Evolutionary conservation across 148 eudicot genomes (phyloP).

Genomic region (Hydrangea macrophylla): DNA sequence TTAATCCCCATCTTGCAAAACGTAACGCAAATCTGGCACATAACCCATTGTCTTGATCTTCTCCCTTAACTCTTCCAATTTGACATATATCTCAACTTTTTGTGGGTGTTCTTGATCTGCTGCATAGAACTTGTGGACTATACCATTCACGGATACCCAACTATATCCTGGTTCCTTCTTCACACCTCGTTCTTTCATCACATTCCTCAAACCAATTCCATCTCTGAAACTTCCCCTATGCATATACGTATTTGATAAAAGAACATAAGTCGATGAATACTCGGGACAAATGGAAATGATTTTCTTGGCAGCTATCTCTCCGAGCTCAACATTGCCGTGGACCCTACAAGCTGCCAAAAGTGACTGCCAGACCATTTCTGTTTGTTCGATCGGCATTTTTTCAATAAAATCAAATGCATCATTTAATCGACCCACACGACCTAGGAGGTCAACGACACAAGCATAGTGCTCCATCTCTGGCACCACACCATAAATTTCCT

Average conservation of each 20-base stretch:
- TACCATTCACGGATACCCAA: conserved; percentile 22
- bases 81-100: conserved; percentile 22
- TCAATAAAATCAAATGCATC: conserved; percentile 25
- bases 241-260: no score
- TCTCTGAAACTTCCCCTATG: no score
- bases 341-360: no score
- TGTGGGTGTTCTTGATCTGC: conserved; percentile 18
- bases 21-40: conserved; percentile 24
- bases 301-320: no score
- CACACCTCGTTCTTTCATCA: conserved; percentile 27
- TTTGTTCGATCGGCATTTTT: no score
- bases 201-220: conserved; percentile 20
- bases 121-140: conserved; percentile 23
- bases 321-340: no score
- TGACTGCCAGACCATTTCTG: no score
- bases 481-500: conserved; percentile 13
- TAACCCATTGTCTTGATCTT: conserved; percentile 10
- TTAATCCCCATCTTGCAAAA: no score
- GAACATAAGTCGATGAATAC: no score
- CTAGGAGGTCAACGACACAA: conserved; percentile 25
- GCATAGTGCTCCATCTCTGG: conserved; percentile 34
- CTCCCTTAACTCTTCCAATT: conserved; percentile 14
- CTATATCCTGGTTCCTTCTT: conserved; percentile 30
- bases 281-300: no score
- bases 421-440: conserved; percentile 24